Conservation (phyloP, 768 basidiomycete species). For the Hygrocybe coccinea region DNA sequence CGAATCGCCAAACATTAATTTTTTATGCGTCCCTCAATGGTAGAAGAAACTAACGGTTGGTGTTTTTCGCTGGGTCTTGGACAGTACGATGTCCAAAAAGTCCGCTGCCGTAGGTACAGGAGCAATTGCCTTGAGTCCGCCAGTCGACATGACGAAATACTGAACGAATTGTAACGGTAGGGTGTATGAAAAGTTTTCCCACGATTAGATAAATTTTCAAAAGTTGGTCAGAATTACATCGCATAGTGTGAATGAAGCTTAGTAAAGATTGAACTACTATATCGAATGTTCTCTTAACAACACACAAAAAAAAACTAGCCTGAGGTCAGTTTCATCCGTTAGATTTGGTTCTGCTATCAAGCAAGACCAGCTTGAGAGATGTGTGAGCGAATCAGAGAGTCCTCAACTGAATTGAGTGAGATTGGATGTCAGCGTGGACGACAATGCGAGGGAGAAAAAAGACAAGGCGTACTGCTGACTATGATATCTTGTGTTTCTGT, state of each 20-base stretch:
- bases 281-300: too few species aligned
- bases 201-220: neutral
- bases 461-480: constrained; percentile 44
- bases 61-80: constrained; percentile 94
- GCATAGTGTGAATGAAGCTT: too few species aligned
- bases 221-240: too few species aligned
- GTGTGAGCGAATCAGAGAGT: constrained; percentile 63
- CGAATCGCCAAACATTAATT: neutral
- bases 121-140: constrained; percentile 92
- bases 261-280: too few species aligned
- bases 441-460: neutral
- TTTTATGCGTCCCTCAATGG: neutral
- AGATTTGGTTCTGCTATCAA: neutral
- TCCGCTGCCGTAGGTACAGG: constrained; percentile 97
- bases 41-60: constrained; percentile 61
- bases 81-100: constrained; percentile 90
- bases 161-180: too few species aligned
- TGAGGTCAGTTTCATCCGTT: too few species aligned
- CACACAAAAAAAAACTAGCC: too few species aligned
- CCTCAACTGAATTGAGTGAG: constrained; percentile 43
- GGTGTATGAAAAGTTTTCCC: too few species aligned
- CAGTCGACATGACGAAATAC: constrained; percentile 56
- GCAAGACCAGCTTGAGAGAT: constrained; percentile 50
- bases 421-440: constrained; percentile 3
- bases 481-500: constrained; percentile 64